phyloP scores from a whole-genome alignment of 306 rosid genomes.

The Cucurbita pepo region DNA sequence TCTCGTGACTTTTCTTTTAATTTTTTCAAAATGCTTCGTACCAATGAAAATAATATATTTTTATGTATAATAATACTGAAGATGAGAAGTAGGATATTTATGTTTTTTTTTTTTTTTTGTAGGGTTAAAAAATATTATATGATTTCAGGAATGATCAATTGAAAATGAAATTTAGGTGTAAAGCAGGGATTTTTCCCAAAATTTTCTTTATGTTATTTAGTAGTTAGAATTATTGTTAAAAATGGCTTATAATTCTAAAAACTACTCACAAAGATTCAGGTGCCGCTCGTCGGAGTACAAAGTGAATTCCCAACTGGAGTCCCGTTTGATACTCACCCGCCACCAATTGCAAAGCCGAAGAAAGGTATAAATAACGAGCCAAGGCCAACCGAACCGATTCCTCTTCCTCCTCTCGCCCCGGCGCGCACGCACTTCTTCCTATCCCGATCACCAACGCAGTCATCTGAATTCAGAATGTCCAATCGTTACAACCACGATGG shows the following conservation, averaged over 20 bases:
- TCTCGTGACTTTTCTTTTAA: too few relatives aligned
- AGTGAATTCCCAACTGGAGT: background rate
- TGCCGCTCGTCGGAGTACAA: background rate
- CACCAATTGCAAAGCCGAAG: background rate
- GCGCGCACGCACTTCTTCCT: background rate
- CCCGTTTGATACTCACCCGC: background rate
- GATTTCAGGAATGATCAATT: too few relatives aligned
- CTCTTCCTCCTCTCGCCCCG: background rate
- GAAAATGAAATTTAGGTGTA: too few relatives aligned
- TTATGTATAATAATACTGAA: too few relatives aligned
- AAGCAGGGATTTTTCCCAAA: too few relatives aligned
- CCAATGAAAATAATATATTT: too few relatives aligned
- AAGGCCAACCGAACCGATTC: background rate
- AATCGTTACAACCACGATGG: conserved; percentile 33
- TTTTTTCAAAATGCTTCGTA: too few relatives aligned
- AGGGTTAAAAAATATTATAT: too few relatives aligned
- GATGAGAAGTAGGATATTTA: too few relatives aligned
- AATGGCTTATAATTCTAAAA: background rate
- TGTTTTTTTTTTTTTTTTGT: too few relatives aligned
- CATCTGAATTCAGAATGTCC: conserved; percentile 26
- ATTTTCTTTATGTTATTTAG: too few relatives aligned
- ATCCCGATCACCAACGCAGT: background rate
- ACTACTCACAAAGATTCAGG: background rate
- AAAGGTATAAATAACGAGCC: background rate
- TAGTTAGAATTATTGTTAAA: background rate